Conservation (phyloP, 345 rosid species). For the Streptanthus diversifolius region DNA sequence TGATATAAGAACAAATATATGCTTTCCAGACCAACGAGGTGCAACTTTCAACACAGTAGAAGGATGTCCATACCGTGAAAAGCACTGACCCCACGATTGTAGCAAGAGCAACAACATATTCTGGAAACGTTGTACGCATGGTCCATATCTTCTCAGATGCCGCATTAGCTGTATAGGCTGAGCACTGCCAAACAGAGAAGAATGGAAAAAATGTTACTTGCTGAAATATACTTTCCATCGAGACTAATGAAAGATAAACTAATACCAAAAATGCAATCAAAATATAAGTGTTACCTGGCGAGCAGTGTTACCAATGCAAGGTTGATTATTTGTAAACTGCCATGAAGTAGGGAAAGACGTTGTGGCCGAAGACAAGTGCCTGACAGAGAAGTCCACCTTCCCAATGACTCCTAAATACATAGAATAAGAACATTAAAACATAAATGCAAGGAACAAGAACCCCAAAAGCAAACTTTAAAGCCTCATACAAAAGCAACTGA, state of each 20-base stretch:
- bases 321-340: conserved; percentile 53
- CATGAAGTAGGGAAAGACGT: conserved; percentile 62
- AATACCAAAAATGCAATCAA: neutral
- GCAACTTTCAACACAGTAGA: neutral
- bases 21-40: conserved; percentile 2
- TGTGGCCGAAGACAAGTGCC: conserved; percentile 77
- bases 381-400: conserved; percentile 90
- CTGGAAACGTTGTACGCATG: conserved; percentile 90
- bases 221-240: neutral
- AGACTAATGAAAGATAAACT: neutral
- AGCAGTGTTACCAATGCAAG: conserved; percentile 54
- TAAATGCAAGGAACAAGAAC: neutral
- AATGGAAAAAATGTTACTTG: neutral
- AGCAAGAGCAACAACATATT: conserved; percentile 97
- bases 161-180: conserved; percentile 64
- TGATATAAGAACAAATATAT: neutral
- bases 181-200: conserved; percentile 50
- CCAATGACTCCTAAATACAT: conserved; percentile 63
- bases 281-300: conserved; percentile 47
- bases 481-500: neutral
- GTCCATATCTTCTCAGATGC: conserved; percentile 95
- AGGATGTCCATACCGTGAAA: conserved; percentile 57
- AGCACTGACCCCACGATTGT: conserved; percentile 96
- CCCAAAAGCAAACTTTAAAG: neutral
- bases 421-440: conserved; percentile 8